A percentile compares a stretch with the other conserved stretches of the same genome.
These are phyloP conservation scores for Penicillium expansum DNA, from an alignment of 2,329 filamentous ascomycete species.

Conservation along the genomic window DNA sequence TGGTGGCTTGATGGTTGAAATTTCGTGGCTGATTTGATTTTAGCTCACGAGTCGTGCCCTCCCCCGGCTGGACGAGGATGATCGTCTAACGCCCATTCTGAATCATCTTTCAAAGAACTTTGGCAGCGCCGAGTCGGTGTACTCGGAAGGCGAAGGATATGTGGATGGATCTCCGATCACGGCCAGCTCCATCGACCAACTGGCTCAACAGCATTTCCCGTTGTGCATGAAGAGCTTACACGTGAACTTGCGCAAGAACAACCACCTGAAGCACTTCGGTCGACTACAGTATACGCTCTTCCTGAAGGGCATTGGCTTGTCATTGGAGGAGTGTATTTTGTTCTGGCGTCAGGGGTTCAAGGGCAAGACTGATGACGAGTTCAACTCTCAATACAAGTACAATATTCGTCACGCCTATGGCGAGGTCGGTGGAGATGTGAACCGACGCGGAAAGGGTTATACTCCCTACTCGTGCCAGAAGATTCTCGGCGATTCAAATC, in stretches of 20 bases:
- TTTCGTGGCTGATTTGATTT: constrained; percentile 18
- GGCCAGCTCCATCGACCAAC: constrained; percentile 72
- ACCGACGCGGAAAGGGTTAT: constrained; percentile 81
- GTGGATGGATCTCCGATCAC: constrained; percentile 71
- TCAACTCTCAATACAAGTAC: constrained; percentile 97
- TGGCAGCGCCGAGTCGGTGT: constrained; percentile 81
- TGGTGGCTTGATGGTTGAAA: constrained; percentile 7
- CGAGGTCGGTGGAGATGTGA: constrained; percentile 89
- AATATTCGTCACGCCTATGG: constrained; percentile 95
- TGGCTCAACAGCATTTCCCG: constrained; percentile 77
- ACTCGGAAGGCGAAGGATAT: constrained; percentile 63
- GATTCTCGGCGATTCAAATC: constrained; percentile 83
- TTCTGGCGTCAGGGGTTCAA: constrained; percentile 91
- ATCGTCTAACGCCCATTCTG: constrained; percentile 74
- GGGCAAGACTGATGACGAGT: constrained; percentile 85
- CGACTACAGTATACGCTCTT: constrained; percentile 94
- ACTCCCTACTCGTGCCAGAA: constrained; percentile 93
- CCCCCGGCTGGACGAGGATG: constrained; percentile 91
- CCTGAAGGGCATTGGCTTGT: constrained; percentile 90
- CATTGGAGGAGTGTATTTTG: constrained; percentile 81
- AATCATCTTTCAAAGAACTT: constrained; percentile 93
- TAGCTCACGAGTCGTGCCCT: constrained; percentile 86
- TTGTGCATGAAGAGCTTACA: constrained; percentile 95
- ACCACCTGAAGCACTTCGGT: constrained; percentile 88
- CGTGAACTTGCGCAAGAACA: constrained; percentile 77